Base-by-base conservation (phyloP, 768 basidiomycete species). In the Leccinum fibrillosum region DNA sequence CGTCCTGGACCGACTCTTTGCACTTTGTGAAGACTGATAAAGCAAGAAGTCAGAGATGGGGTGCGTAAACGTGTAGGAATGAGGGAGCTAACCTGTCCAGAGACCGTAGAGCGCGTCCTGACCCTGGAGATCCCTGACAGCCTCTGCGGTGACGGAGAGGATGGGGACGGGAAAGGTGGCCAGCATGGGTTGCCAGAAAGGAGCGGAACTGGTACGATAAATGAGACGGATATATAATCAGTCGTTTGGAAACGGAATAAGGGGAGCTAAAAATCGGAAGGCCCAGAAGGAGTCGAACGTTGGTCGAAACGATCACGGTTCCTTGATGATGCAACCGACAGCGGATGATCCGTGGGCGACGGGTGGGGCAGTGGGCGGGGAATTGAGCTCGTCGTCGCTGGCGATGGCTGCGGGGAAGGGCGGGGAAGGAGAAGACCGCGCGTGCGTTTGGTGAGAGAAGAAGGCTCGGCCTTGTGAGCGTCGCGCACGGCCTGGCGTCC, bases 1-100 rank as follows among this genome's bases (percentile, higher is more conserved):
- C 93, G 64, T 94, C 87, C 64, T 88, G 81, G 3, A 94, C 76
- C 2, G 85, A 85, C 62, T 83, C 81, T 72, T 90, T 91, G 77
- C 88, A 92, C 71, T 91, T 90, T 53, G 89, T 84, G 66, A 94
- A 92, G 7, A 94, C 92, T 92, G 64, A 51, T 53, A 55, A 54
- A 61, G 25, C 54, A 5, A 56, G 48, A 49, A 5, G 49, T 61
- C 13, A 65, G 65, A 37, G 26, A 58, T 21, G 52, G 2, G 17
- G 55, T 3, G 44, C 0, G 1, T 2, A 3, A 30, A 15, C 1
- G 44, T 0, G 19, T 30, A 9, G 3, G 3, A 11, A 42, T 7
- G 3, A 1, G 4, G 12, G 4, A 2, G 42, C 79, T 67, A 62
- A 91, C 90, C 74, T 57, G 80, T 82, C 88, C 87, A 91, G 26